phyloP scores from a whole-genome alignment of 768 basidiomycete genomes.

The Nidularia pulvinata region DNA sequence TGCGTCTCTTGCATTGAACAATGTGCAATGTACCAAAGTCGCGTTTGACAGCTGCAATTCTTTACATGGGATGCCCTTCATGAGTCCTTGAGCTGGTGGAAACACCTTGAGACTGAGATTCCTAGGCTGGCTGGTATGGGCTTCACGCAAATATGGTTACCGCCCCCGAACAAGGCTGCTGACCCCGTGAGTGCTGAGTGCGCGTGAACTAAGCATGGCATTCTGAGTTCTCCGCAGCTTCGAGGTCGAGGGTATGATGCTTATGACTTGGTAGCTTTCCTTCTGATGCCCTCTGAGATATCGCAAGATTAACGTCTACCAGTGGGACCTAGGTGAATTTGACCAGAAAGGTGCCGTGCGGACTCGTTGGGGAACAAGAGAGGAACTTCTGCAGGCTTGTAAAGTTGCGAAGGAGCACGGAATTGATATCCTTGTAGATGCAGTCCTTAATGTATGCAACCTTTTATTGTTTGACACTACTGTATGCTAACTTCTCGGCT shows the following conservation, averaged over 20 bases:
- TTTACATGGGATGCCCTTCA: conserved; percentile 79
- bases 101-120: conserved; percentile 65
- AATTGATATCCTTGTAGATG: conserved; percentile 81
- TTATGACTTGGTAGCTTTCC: conserved; percentile 66
- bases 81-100: conserved; percentile 76
- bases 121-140: conserved; percentile 66
- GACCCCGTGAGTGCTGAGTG: conserved; percentile 38
- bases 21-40: not conserved
- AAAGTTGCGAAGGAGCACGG: conserved; percentile 63
- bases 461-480: not conserved
- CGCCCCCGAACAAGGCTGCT: conserved; percentile 82
- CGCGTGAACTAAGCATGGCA: not conserved
- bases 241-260: conserved; percentile 80
- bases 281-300: not conserved
- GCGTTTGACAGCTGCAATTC: conserved; percentile 64
- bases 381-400: conserved; percentile 75
- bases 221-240: not conserved
- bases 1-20: not conserved
- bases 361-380: conserved; percentile 89
- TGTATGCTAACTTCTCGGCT: conserved; percentile 5
- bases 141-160: conserved; percentile 82
- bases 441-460: conserved; percentile 77
- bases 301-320: not conserved
- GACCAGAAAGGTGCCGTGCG: conserved; percentile 66
- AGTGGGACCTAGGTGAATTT: conserved; percentile 93